phyloP scores from a whole-genome alignment of 1,284 basidiomycete species.

The Malassezia sympodialis region DNA sequence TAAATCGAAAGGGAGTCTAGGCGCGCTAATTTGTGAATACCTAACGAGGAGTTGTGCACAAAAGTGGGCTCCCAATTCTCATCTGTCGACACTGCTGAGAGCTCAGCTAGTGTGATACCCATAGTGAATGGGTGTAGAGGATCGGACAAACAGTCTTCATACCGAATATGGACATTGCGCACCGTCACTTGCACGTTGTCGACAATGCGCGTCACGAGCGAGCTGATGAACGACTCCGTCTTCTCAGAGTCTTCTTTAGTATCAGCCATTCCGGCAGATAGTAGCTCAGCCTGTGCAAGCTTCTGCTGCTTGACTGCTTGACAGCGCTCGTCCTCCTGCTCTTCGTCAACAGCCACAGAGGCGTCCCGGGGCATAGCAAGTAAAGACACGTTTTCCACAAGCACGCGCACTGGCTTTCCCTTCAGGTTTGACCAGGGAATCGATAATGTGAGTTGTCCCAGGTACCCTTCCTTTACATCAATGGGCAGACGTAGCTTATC shows the following conservation, averaged over 20 bases:
- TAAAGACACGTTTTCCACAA: slow-evolving; percentile 88
- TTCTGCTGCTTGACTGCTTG: slow-evolving; percentile 83
- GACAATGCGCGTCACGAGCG: slow-evolving; percentile 78
- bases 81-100: slow-evolving; percentile 87
- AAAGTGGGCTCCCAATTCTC: slow-evolving; percentile 86
- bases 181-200: slow-evolving; percentile 95
- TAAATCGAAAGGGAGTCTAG: slow-evolving; percentile 82
- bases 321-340: slow-evolving; percentile 71
- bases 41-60: slow-evolving; percentile 76
- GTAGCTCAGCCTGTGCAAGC: slow-evolving; percentile 74
- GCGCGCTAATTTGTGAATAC: slow-evolving; percentile 85
- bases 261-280: slow-evolving; percentile 49
- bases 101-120: slow-evolving; percentile 81
- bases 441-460: slow-evolving; percentile 81
- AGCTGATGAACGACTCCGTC: slow-evolving; percentile 69
- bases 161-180: slow-evolving; percentile 58
- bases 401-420: slow-evolving; percentile 80
- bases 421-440: slow-evolving; percentile 94
- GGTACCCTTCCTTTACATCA: slow-evolving; percentile 83
- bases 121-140: slow-evolving; percentile 94
- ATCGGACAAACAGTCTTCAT: slow-evolving; percentile 87
- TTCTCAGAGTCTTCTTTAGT: slow-evolving; percentile 60
- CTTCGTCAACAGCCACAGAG: slow-evolving; percentile 61
- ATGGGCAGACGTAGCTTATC: slow-evolving; percentile 94
- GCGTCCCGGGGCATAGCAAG: slow-evolving; percentile 76